Percentiles rank a stretch among this genome's conserved stretches.
Evolutionary conservation across 176 grass and related monocot species (phyloP).

Genomic region (Aegilops umbellulata): DNA sequence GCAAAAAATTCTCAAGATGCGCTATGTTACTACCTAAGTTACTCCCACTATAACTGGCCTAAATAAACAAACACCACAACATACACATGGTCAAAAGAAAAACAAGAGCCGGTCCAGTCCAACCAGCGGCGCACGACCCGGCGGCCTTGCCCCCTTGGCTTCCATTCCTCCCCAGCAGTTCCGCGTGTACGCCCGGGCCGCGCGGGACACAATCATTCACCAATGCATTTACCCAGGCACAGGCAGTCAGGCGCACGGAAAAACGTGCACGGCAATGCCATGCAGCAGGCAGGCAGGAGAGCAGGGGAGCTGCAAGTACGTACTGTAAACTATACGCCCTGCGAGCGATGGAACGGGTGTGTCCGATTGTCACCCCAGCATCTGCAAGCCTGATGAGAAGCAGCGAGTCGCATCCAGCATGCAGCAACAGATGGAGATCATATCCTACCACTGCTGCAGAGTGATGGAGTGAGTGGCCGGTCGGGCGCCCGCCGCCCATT

Average conservation of each 20-base stretch:
- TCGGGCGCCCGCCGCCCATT: not conserved
- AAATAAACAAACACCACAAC: not conserved
- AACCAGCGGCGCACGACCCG: not conserved
- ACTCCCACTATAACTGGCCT: no score
- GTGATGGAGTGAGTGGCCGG: not conserved
- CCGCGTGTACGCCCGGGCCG: not conserved
- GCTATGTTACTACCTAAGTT: no score
- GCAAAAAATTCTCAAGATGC: no score
- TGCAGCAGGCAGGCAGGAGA: not conserved
- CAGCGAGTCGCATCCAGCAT: not conserved
- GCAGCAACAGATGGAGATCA: not conserved
- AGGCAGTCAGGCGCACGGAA: not conserved
- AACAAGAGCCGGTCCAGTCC: no score
- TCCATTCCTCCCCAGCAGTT: not conserved
- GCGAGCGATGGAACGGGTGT: not conserved
- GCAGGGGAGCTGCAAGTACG: not conserved
- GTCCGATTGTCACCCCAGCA: not conserved
- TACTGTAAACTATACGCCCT: not conserved
- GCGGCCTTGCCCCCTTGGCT: not conserved
- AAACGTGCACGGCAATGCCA: not conserved
- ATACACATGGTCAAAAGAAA: not conserved
- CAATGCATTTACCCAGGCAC: conserved; percentile 23
- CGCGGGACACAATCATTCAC: conserved; percentile 47
- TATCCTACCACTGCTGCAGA: not conserved
- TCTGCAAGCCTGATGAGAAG: not conserved